Conservation (phyloP, 1,139 yeast genomes). For the Geotrichum aggregatum region DNA sequence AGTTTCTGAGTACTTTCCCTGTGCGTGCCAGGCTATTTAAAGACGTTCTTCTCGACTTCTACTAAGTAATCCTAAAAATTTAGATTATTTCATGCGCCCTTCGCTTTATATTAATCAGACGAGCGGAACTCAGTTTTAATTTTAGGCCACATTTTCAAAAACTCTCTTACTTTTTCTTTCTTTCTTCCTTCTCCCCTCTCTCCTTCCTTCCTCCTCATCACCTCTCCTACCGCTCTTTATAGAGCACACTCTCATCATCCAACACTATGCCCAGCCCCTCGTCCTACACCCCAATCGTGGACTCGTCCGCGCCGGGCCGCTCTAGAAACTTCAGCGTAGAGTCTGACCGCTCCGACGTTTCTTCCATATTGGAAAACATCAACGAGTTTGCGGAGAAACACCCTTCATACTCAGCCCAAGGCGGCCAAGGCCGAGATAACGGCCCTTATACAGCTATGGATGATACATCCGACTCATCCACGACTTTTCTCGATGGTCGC, state of each 20-base stretch:
- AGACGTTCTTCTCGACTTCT: no score
- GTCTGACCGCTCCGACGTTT: constrained; percentile 18
- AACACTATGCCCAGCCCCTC: background rate
- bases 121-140: background rate
- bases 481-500: background rate
- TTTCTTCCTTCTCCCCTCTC: background rate
- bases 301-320: background rate
- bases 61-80: no score
- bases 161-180: background rate
- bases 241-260: background rate
- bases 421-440: constrained; percentile 3
- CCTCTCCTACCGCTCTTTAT: background rate
- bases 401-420: background rate
- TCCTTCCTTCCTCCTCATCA: background rate
- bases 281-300: background rate
- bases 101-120: no score
- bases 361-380: constrained; percentile 19
- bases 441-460: background rate
- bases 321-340: constrained; percentile 6
- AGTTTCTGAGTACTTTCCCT: no score
- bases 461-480: constrained; percentile 1
- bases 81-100: no score
- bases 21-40: no score
- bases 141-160: background rate
- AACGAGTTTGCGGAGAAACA: constrained; percentile 17